A percentile compares a stretch with the other conserved stretches of the same genome.
Conservation (phyloP, 2,329 filamentous ascomycete genomes). For the Xylariaceae sp. region DNA sequence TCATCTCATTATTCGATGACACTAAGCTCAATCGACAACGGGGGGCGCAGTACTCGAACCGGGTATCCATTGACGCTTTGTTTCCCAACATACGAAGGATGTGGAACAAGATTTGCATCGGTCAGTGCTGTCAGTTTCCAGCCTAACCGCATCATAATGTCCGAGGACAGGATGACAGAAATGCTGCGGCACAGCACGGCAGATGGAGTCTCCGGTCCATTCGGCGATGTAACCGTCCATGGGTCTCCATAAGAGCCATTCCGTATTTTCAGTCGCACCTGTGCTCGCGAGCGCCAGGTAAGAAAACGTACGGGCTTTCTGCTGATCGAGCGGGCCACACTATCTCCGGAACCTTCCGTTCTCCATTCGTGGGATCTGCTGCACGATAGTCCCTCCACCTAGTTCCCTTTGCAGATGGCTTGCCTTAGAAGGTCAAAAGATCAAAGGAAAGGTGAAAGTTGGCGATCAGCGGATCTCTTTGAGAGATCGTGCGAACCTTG, state of each 20-base stretch:
- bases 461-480: background rate
- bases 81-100: background rate
- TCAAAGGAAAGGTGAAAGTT: background rate
- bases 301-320: conserved; percentile 10
- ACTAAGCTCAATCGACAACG: background rate
- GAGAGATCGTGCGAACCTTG: conserved; percentile 3
- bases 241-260: background rate
- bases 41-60: background rate
- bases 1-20: background rate
- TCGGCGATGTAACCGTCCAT: conserved; percentile 10
- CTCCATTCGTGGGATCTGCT: background rate
- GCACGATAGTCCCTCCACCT: background rate
- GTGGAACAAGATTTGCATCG: conserved; percentile 2
- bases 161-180: conserved; percentile 4
- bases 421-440: background rate
- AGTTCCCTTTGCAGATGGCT: conserved; percentile 5
- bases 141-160: background rate
- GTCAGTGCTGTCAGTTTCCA: conserved; percentile 2
- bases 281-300: conserved; percentile 8
- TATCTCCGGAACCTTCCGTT: background rate
- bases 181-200: background rate
- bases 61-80: background rate
- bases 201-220: background rate
- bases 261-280: conserved; percentile 4
- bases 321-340: conserved; percentile 24